Percentiles rank a stretch among this genome's conserved stretches.
These are phyloP conservation scores for Prunus yedoensis DNA, from an alignment of 331 rosid species.

Conservation along the genomic window DNA sequence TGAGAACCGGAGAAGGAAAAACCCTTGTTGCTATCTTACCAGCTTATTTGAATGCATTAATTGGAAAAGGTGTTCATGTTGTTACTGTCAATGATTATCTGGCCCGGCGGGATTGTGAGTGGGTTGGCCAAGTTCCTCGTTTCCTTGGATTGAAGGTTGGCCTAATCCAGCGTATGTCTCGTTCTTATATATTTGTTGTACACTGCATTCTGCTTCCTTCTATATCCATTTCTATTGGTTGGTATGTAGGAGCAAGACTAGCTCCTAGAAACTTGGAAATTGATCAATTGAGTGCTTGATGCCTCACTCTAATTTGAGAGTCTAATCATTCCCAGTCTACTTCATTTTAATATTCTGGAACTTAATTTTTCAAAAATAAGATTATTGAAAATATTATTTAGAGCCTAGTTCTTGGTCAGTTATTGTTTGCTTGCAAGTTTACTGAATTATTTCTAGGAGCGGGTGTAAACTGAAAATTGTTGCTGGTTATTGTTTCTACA, in stretches of 20 bases:
- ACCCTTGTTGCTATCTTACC: conserved; percentile 96
- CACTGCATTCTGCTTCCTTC: conserved; percentile 7
- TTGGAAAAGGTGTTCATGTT: conserved; percentile 91
- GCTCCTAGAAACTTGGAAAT: conserved; percentile 17
- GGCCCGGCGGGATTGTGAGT: conserved; percentile 93
- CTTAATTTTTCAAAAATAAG: neutral
- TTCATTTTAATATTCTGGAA: neutral
- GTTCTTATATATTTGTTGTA: conserved; percentile 23
- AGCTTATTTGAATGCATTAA: conserved; percentile 85
- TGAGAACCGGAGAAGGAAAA: conserved; percentile 99
- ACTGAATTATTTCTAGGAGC: neutral
- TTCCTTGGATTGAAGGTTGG: conserved; percentile 99
- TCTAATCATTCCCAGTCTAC: neutral
- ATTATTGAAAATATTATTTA: neutral
- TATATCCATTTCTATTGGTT: neutral
- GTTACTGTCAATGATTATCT: conserved; percentile 95
- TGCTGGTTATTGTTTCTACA: neutral
- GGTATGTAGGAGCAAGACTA: conserved; percentile 4
- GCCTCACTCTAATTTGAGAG: neutral
- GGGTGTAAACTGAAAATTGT: neutral
- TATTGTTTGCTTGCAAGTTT: neutral
- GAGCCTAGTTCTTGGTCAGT: neutral
- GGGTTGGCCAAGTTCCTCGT: conserved; percentile 99
- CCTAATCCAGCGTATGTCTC: conserved; percentile 96
- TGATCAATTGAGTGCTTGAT: conserved; percentile 3